phyloP scores from a whole-genome alignment of 2,329 filamentous ascomycete genomes.

The Colletotrichum karsti region DNA sequence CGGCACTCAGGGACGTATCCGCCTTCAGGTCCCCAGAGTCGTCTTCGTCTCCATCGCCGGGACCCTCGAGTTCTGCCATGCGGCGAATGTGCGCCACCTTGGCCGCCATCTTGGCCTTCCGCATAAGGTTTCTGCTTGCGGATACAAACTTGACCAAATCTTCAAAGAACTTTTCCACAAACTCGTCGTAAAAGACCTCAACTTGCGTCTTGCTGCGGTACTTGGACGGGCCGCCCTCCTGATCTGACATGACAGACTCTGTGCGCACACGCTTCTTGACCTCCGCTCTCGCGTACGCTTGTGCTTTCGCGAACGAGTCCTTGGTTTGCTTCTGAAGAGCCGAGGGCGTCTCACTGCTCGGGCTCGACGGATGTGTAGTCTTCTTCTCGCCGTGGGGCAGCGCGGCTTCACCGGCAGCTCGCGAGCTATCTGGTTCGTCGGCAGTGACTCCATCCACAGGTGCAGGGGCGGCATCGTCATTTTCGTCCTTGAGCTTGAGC shows the following conservation, averaged over 20 bases:
- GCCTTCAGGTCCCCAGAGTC: constrained; percentile 39
- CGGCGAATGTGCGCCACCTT: constrained; percentile 74
- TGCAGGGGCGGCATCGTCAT: constrained; percentile 7
- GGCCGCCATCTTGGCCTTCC: constrained; percentile 87
- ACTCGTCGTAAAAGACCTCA: constrained; percentile 91
- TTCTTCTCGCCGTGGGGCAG: constrained; percentile 8
- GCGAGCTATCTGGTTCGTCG: neutral
- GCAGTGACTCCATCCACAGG: constrained; percentile 1
- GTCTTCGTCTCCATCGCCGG: constrained; percentile 47
- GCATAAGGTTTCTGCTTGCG: constrained; percentile 81
- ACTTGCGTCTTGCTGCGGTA: constrained; percentile 80
- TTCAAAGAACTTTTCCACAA: constrained; percentile 85
- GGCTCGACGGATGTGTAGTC: constrained; percentile 37
- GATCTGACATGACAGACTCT: constrained; percentile 59
- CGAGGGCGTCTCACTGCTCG: constrained; percentile 43
- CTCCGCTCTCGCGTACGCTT: constrained; percentile 54
- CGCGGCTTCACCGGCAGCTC: neutral
- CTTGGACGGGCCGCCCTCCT: constrained; percentile 56
- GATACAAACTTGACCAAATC: constrained; percentile 84
- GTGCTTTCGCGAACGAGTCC: constrained; percentile 54
- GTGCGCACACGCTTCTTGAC: constrained; percentile 60
- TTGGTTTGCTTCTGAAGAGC: constrained; percentile 49
- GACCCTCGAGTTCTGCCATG: constrained; percentile 66
- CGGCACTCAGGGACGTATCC: constrained; percentile 14
- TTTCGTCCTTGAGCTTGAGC: constrained; percentile 58